These are phyloP conservation scores for Gnetum montanum DNA, from an alignment of 75 land plant genomes.

Conservation along the genomic window DNA sequence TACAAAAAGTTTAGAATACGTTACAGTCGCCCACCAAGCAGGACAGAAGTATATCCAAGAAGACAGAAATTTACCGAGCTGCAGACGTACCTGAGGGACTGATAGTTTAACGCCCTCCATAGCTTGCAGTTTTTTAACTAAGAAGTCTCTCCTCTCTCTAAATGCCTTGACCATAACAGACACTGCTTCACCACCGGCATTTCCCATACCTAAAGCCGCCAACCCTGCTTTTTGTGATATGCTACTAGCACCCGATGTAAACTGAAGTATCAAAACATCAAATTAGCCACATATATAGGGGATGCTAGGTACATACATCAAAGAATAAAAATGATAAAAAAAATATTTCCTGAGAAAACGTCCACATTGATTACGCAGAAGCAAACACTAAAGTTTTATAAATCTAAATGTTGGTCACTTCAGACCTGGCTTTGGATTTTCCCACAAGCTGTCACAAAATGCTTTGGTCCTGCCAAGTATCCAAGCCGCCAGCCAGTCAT, in stretches of 20 bases:
- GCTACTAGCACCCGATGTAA: conserved; percentile 95
- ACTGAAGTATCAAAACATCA: conserved; percentile 25
- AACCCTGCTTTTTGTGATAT: conserved; percentile 94
- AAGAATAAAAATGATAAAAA: too few relatives aligned
- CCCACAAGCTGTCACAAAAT: conserved; percentile 79
- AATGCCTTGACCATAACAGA: conserved; percentile 88
- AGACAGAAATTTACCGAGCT: background rate
- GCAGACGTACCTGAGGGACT: conserved; percentile 72
- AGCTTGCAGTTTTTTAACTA: conserved; percentile 61
- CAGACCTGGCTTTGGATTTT: conserved; percentile 94
- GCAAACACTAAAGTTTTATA: too few relatives aligned
- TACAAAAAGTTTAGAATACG: background rate
- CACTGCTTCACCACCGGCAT: conserved; percentile 89
- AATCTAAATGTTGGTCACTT: too few relatives aligned
- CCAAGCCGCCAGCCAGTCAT: conserved; percentile 99
- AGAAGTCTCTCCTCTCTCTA: conserved; percentile 70
- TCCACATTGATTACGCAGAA: too few relatives aligned
- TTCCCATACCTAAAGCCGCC: conserved; percentile 82
- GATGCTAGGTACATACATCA: too few relatives aligned
- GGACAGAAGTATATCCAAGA: background rate
- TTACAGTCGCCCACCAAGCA: background rate
- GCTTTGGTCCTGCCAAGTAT: conserved; percentile 94
- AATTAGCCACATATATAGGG: too few relatives aligned
- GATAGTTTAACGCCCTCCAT: conserved; percentile 81
- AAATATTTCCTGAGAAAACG: too few relatives aligned